phyloP scores from a whole-genome alignment of 768 basidiomycete genomes.

The Lentinula sp. region DNA sequence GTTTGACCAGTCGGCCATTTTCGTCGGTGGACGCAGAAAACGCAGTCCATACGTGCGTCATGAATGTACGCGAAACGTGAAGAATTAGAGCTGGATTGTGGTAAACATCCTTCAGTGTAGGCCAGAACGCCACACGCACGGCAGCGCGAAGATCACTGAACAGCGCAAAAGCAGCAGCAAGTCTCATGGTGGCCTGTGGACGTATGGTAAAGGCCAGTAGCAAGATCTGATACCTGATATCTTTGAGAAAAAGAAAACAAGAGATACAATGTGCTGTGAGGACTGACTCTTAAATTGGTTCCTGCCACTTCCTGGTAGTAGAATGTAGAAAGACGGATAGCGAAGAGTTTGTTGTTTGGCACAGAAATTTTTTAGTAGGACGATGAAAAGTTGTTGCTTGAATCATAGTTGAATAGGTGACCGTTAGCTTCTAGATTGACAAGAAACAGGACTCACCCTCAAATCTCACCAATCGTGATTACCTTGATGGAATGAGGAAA shows the following conservation, averaged over 20 bases:
- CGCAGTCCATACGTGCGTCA: slow-evolving; percentile 33
- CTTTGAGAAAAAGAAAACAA: not conserved
- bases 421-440: no score
- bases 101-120: slow-evolving; percentile 27
- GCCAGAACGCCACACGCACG: slow-evolving; percentile 22
- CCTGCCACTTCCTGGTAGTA: no score
- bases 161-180: slow-evolving; percentile 15
- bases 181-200: not conserved
- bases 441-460: no score
- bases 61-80: slow-evolving; percentile 32
- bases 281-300: no score
- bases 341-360: no score
- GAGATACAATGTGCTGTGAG: not conserved
- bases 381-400: no score
- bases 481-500: no score
- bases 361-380: no score
- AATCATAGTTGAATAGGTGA: no score
- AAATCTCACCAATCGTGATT: no score
- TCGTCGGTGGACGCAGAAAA: slow-evolving; percentile 30
- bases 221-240: not conserved
- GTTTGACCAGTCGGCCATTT: slow-evolving; percentile 21
- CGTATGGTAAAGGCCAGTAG: not conserved
- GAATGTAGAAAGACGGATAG: no score
- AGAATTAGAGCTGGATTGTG: slow-evolving; percentile 26
- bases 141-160: slow-evolving; percentile 23